phyloP scores from a whole-genome alignment of 768 basidiomycete species.

The Roridomyces roridus region DNA sequence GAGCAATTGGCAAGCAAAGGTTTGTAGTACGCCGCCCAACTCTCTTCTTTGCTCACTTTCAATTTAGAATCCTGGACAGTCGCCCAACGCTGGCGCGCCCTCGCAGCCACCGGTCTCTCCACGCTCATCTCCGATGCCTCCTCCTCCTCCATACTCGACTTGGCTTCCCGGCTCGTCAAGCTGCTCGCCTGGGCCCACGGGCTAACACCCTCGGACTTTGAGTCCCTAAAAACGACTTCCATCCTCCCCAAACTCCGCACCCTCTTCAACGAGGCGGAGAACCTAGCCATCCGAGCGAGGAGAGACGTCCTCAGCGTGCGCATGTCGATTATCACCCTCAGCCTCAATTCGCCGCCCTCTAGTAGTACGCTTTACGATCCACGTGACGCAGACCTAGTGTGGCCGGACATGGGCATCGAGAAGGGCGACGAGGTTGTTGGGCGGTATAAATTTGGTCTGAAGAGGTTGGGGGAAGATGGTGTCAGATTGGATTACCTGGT shows the following conservation, averaged over 20 bases:
- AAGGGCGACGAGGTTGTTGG: background rate
- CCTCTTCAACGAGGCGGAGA: background rate
- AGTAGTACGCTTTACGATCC: background rate
- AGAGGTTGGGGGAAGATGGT: background rate
- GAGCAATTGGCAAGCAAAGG: background rate
- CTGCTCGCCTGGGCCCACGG: conserved; percentile 1
- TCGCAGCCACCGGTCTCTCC: background rate
- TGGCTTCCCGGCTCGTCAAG: background rate
- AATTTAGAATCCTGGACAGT: conserved; percentile 5
- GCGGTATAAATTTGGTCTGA: background rate
- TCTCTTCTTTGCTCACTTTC: background rate
- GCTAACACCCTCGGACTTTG: background rate
- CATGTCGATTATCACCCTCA: background rate
- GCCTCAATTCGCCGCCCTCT: background rate
- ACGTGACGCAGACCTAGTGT: background rate
- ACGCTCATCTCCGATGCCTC: background rate
- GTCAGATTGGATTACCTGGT: background rate
- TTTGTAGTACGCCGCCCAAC: background rate
- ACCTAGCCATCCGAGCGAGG: background rate
- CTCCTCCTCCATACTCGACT: background rate
- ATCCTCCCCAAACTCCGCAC: background rate
- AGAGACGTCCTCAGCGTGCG: conserved; percentile 5
- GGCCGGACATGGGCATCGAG: conserved; percentile 8
- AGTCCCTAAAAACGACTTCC: background rate
- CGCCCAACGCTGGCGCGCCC: conserved; percentile 5